Percentiles rank a stretch among this genome's conserved stretches.
Conservation (phyloP, 495 filamentous ascomycete genomes). For the Aspergillus heteromorphus region DNA sequence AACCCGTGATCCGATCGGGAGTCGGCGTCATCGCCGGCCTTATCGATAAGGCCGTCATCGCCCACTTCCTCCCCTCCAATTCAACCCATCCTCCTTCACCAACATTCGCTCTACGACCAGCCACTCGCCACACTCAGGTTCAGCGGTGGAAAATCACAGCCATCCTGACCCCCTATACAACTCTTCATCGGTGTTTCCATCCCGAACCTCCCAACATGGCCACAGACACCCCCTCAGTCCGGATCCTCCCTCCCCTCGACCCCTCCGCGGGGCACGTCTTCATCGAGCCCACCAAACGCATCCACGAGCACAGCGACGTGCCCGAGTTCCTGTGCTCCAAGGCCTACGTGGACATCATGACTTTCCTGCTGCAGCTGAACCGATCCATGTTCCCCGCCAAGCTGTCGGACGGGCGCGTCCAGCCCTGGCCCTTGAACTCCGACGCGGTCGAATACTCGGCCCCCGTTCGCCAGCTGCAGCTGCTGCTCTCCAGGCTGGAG, state of each 20-base stretch:
- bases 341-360: slow-evolving; percentile 80
- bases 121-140: no score
- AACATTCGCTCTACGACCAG: no score
- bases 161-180: background rate
- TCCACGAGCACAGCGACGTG: slow-evolving; percentile 78
- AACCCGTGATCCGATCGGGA: no score
- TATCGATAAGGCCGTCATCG: background rate
- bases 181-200: background rate
- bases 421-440: slow-evolving; percentile 51
- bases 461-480: slow-evolving; percentile 58
- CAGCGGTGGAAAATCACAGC: no score
- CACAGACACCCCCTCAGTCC: slow-evolving; percentile 18
- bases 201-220: slow-evolving; percentile 15
- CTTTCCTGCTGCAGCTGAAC: slow-evolving; percentile 86
- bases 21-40: background rate
- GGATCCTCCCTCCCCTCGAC: slow-evolving; percentile 28
- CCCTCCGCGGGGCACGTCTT: slow-evolving; percentile 27
- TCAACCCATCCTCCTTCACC: no score
- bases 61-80: no score
- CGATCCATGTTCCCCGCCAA: slow-evolving; percentile 74
- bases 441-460: slow-evolving; percentile 48
- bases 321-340: slow-evolving; percentile 65
- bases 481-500: slow-evolving; percentile 56
- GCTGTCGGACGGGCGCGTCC: slow-evolving; percentile 28
- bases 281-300: slow-evolving; percentile 55